phyloP scores from a whole-genome alignment of 176 grass and related monocot species.

The Oryza glumipatula region DNA sequence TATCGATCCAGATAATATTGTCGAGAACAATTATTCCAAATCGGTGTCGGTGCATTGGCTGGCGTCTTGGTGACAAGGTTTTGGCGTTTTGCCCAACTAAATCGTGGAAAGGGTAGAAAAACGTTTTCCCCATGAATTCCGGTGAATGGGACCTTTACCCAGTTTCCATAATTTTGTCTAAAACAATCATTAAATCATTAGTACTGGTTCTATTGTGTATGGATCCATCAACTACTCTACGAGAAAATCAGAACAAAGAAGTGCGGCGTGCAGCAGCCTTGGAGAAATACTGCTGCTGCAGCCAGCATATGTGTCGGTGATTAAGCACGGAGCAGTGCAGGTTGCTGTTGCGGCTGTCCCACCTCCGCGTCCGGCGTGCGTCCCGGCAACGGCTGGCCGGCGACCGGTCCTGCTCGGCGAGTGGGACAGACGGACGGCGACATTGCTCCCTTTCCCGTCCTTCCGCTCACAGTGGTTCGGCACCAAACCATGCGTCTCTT shows the following conservation, averaged over 20 bases:
- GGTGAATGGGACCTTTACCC: neutral
- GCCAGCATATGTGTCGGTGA: neutral
- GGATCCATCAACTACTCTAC: too few relatives aligned
- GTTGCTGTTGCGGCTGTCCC: neutral
- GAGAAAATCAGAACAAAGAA: too few relatives aligned
- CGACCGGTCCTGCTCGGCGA: slow-evolving; percentile 28
- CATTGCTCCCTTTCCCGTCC: neutral
- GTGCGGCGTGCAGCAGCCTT: too few relatives aligned
- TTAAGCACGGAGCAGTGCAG: neutral
- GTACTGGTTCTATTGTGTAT: too few relatives aligned
- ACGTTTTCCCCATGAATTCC: neutral
- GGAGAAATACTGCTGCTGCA: neutral
- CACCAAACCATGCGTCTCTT: slow-evolving; percentile 38
- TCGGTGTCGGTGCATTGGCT: neutral
- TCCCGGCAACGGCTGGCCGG: neutral
- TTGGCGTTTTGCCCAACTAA: neutral
- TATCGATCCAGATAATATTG: too few relatives aligned
- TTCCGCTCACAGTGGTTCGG: neutral
- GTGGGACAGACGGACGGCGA: slow-evolving; percentile 32
- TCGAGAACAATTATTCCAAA: neutral
- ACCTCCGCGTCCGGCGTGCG: neutral
- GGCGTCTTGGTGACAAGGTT: neutral
- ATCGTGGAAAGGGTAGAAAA: neutral
- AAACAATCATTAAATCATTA: neutral
- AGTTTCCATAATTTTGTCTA: neutral